Evolutionary conservation across 257 asterid species (phyloP), one percentile per base, ranked within the genome.

Genomic region (Nicotiana noctiflora): DNA sequence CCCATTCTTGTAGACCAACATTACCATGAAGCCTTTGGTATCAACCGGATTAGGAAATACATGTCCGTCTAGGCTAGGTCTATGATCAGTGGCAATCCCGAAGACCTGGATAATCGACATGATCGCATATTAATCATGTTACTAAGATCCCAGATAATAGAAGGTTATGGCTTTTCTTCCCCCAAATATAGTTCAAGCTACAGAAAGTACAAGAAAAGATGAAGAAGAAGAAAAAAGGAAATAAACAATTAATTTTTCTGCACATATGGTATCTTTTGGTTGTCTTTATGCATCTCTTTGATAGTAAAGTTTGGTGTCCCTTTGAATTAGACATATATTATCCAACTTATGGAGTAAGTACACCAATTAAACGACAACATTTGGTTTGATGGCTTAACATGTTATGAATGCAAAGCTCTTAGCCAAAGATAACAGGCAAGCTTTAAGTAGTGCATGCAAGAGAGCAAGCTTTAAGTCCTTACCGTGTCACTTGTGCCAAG

Each of bases 401-500:
- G 44, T 72, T 62, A 57, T 17, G 80, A 65, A 21, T 55, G 74
- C 79, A 53, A 29, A 49, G 46, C 3, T 52, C 57, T 23, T 10
- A 18, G 61, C 46, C 21, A 21, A 15, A 51, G 23, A 53, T 18
- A 77, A 27, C n/a, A 56, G 77, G 25, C 53, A 7, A 46, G 27
- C 27, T 25, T 25, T 25, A 25, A 10, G 59, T 25, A 3, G 13
- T 17, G 31, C 31, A 66, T 44, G 29, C 72, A 37, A 64, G 40
- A 77, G n/a, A 77, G 0, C 25, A 15, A 80, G 85, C 63, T 79
- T 81, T 57, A 21, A 61, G 68, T 6, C 21, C 90, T 89, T 86
- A 93, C 99, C 25, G 99, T 95, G 88, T 93, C 99, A 83, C 99
- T 93, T 78, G 99, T 95, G 80, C 99, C 99, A 81, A 95, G 94